Conservation (phyloP, 2,329 filamentous ascomycete species). For the Phialophora verrucosa region DNA sequence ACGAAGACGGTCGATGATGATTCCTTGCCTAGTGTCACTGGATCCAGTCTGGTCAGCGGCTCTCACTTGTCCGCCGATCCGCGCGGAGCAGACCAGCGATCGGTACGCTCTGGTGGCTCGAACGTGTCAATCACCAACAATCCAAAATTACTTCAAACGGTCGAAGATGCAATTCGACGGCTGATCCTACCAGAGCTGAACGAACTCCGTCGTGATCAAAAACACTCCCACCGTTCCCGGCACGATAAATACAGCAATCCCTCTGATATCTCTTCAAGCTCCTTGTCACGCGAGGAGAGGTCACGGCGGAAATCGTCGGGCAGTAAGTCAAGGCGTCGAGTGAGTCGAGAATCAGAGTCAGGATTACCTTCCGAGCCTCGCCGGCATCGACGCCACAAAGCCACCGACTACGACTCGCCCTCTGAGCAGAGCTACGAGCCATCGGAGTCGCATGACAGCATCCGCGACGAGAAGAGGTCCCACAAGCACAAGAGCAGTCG, state of each 20-base stretch:
- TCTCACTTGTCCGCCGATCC: slow-evolving; percentile 59
- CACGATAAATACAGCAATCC: slow-evolving; percentile 67
- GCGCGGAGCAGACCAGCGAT: slow-evolving; percentile 62
- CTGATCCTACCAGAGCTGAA: slow-evolving; percentile 91
- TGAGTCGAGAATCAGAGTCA: slow-evolving; percentile 64
- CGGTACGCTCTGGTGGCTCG: slow-evolving; percentile 63
- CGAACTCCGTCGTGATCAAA: slow-evolving; percentile 87
- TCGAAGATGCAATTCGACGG: slow-evolving; percentile 89
- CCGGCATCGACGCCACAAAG: slow-evolving; percentile 59
- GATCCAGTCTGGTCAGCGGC: slow-evolving; percentile 65
- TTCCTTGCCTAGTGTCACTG: slow-evolving; percentile 57
- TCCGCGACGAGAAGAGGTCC: slow-evolving; percentile 59
- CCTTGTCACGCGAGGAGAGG: slow-evolving; percentile 60
- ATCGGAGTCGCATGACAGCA: slow-evolving; percentile 53
- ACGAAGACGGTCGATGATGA: slow-evolving; percentile 61
- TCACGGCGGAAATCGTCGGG: slow-evolving; percentile 58
- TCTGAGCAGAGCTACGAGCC: slow-evolving; percentile 54
- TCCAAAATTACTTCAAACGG: slow-evolving; percentile 84
- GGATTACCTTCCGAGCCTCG: slow-evolving; percentile 61
- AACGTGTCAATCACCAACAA: slow-evolving; percentile 82
- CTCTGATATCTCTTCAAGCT: slow-evolving; percentile 64
- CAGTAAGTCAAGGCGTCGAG: slow-evolving; percentile 62
- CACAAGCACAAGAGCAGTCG: slow-evolving; percentile 58
- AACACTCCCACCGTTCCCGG: slow-evolving; percentile 70
- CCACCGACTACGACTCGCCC: slow-evolving; percentile 56